Evolutionary conservation across 768 basidiomycete species (phyloP).

Genomic region (Crassisporium funariophilum): DNA sequence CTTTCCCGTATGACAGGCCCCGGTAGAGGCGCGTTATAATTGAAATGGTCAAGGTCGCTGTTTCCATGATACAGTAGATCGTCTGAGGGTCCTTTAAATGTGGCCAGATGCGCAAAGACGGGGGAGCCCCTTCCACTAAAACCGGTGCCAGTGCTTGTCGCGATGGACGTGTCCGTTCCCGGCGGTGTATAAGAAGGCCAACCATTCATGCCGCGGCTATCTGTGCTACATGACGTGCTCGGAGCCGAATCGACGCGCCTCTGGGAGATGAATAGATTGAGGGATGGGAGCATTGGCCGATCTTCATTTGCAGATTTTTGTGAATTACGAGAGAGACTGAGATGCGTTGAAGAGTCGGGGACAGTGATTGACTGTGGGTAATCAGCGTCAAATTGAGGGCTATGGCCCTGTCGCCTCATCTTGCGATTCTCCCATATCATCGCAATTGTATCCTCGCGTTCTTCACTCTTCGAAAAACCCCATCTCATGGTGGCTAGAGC

Average conservation of each 20-base stretch:
- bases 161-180: conserved; percentile 53
- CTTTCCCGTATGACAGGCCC: conserved; percentile 16
- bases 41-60: conserved; percentile 54
- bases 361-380: conserved; percentile 22
- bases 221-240: conserved; percentile 49
- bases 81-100: conserved; percentile 39
- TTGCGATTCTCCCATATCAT: conserved; percentile 52
- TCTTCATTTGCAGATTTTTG: no score
- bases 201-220: conserved; percentile 47
- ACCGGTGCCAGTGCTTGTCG: conserved; percentile 46
- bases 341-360: conserved; percentile 18
- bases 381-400: conserved; percentile 23
- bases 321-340: conserved; percentile 17
- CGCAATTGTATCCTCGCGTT: conserved; percentile 64
- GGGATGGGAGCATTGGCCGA: conserved; percentile 50
- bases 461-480: conserved; percentile 75
- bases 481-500: conserved; percentile 85
- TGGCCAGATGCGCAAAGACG: conserved; percentile 39
- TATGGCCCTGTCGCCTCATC: conserved; percentile 27
- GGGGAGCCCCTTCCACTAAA: conserved; percentile 44
- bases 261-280: conserved; percentile 39
- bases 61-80: conserved; percentile 43
- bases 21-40: conserved; percentile 44
- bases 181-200: conserved; percentile 70
- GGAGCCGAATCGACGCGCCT: conserved; percentile 54